Evolutionary conservation across 768 basidiomycete genomes (phyloP).

Genomic region (Sutorius australiensis): DNA sequence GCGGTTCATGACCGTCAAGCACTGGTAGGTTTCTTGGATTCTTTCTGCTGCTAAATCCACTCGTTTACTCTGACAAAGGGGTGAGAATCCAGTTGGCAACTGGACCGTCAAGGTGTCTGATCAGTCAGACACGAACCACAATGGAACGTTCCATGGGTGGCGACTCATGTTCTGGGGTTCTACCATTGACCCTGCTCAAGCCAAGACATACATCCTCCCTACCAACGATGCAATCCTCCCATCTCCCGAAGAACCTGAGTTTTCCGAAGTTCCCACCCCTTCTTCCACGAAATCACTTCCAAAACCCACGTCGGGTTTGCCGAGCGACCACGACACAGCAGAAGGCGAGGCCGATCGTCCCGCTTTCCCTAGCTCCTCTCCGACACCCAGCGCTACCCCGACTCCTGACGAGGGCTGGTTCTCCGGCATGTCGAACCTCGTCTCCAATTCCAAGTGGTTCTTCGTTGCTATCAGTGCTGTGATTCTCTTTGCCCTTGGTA

Average conservation of each 20-base stretch:
- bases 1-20: constrained; percentile 98
- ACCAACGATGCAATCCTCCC: constrained; percentile 47
- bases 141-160: constrained; percentile 83
- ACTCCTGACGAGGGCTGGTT: constrained; percentile 85
- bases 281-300: constrained; percentile 57
- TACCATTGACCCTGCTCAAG: constrained; percentile 65
- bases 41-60: not conserved
- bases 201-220: constrained; percentile 59
- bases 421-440: constrained; percentile 67
- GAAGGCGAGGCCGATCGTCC: constrained; percentile 80
- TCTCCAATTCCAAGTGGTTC: constrained; percentile 83
- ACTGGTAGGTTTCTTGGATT: constrained; percentile 59
- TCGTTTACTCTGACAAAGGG: constrained; percentile 51
- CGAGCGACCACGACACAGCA: constrained; percentile 78
- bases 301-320: constrained; percentile 86
- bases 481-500: constrained; percentile 64
- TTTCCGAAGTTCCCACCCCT: constrained; percentile 36
- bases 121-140: constrained; percentile 54
- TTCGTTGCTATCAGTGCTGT: constrained; percentile 83
- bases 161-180: constrained; percentile 91
- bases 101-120: constrained; percentile 92
- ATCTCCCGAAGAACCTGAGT: constrained; percentile 43
- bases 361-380: constrained; percentile 48
- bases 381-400: constrained; percentile 42
- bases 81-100: constrained; percentile 82